Base-by-base conservation (phyloP, 2,329 filamentous ascomycete species). In the Aureobasidium sp. region DNA sequence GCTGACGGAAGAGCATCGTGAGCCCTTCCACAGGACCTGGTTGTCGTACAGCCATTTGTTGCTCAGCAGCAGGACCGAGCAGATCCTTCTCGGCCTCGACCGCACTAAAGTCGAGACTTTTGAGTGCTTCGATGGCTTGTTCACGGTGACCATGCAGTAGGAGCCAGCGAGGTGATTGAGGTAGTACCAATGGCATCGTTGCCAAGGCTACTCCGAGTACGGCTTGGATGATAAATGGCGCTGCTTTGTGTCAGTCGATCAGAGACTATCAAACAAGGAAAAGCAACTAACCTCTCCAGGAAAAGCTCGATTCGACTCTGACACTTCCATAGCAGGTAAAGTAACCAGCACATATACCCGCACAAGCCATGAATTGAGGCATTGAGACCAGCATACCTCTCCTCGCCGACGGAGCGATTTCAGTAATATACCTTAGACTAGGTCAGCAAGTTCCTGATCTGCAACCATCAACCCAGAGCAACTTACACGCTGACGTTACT, bases 261-360 rank as follows among this genome's bases (percentile, higher is more conserved):
- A 21, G 21, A 21, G 21, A 21, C 21, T 21, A 21, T 21, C 21
- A 21, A 21, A 21, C 21, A 21, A 21, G 21, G 21, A 21, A 21
- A 34, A 9, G 9, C 25, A 2, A 25, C 57, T 50, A 13, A 59
- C 57, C 57, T 59, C 57, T 32, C 57, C 57, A 59, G 15, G 57
- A 59, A 6, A 59, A 29, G 11, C 41, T 45, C 1, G 57, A 59
- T 1, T 59, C 34, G 6, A 59, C 16, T n/a, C 21, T 10, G 0
- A 79, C 74, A 27, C 77, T 81, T 9, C 81, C 83, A 65, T 86
- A 86, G 69, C 82, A 85, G 10, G 77, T 78, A 65, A 87, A 87
- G 65, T 83, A 86, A 0, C 84, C 85, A 0, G 75, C 50, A 10
- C 79, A 79, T 2, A 86, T 78, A 15, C 78, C 77, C 15, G 76